Evolutionary conservation across 805 yeast species (phyloP).

Genomic region (Hermanozyma aechmeae): DNA sequence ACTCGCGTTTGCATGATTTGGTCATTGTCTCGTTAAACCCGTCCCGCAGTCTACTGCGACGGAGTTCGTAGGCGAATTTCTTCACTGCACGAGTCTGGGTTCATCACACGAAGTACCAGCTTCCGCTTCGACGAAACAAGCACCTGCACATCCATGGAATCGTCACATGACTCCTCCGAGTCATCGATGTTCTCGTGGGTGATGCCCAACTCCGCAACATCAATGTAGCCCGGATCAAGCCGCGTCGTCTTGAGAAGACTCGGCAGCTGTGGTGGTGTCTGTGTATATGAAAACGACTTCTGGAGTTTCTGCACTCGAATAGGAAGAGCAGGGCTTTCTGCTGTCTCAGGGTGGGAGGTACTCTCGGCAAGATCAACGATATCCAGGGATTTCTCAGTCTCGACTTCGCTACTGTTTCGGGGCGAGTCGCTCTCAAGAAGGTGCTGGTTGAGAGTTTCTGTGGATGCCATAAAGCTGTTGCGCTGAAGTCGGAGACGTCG

Average conservation of each 20-base stretch:
- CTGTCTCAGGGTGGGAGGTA: too few relatives aligned
- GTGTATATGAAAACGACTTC: conserved; percentile 15
- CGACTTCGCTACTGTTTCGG: neutral
- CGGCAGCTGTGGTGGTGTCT: conserved; percentile 15
- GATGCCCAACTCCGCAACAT: conserved; percentile 1
- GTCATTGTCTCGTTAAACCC: too few relatives aligned
- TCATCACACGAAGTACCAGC: conserved; percentile 48
- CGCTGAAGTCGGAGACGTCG: conserved; percentile 8
- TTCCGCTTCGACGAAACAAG: conserved; percentile 59
- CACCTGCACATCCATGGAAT: conserved; percentile 58
- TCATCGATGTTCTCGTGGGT: conserved; percentile 1
- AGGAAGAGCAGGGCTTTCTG: conserved; percentile 5
- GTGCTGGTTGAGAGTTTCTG: conserved; percentile 13
- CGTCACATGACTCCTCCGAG: conserved; percentile 23
- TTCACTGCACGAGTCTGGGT: conserved; percentile 38
- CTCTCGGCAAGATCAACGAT: too few relatives aligned
- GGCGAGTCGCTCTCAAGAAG: conserved; percentile 1
- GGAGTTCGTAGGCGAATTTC: neutral
- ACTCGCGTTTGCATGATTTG: too few relatives aligned
- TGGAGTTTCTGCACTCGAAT: conserved; percentile 11
- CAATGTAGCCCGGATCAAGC: conserved; percentile 9
- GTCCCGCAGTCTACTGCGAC: too few relatives aligned
- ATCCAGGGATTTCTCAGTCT: too few relatives aligned
- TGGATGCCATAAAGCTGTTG: conserved; percentile 21
- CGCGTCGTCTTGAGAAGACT: conserved; percentile 6